Base-by-base conservation (phyloP, 192 early-diverging fungal genomes). In the Obelidium mucronatum region DNA sequence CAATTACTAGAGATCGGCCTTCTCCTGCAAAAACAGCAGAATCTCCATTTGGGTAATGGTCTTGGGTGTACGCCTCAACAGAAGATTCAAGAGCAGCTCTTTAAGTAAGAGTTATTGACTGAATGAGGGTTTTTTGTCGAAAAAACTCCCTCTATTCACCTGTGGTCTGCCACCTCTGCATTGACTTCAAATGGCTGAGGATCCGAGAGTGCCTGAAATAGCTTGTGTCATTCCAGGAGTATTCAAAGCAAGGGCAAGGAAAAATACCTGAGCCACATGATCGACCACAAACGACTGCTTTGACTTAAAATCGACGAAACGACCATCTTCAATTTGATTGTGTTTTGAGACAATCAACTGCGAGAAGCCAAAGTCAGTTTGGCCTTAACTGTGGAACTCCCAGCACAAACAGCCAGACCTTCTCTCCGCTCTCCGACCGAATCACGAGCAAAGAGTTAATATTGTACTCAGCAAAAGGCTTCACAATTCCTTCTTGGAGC, bases 31-130 rank as follows among this genome's bases (percentile, higher is more conserved):
- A 94, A 61, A 98, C 94, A 37, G 92, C 73, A 26, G 81, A 73
- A 0, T 85, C 85, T 33, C 96, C 96, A 5, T 91, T 82, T 1
- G 93, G 89, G 77, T 92, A 99, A 70, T 96, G 94, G 37, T 94
- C 90, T 11, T 72, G 63, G 2, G 93, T 86, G 60, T 98, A 98
- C 2, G 65, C 67, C 11, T 77, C 44, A 28, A 90, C 81, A 31
- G 90, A 87, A 31, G 78, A 75, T 26, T 99, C 92, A 63, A 97
- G 67, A 3, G 84, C 86, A n/a, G 61, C 59, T 6, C 89, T 81
- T 19, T 58, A 17, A 63, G 34, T 33, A 26, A 71, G 67, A 37
- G 17, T 61, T 37, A 36, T 64, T 11, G 39, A 36, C 15, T 3
- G 66, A 26, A 60, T 26, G 58, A 60, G 30, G 17, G 30, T 60